A percentile compares a stretch with the other conserved stretches of the same genome.
Evolutionary conservation across 2,329 filamentous ascomycete genomes (phyloP).

Genomic region (Xylariales sp.): DNA sequence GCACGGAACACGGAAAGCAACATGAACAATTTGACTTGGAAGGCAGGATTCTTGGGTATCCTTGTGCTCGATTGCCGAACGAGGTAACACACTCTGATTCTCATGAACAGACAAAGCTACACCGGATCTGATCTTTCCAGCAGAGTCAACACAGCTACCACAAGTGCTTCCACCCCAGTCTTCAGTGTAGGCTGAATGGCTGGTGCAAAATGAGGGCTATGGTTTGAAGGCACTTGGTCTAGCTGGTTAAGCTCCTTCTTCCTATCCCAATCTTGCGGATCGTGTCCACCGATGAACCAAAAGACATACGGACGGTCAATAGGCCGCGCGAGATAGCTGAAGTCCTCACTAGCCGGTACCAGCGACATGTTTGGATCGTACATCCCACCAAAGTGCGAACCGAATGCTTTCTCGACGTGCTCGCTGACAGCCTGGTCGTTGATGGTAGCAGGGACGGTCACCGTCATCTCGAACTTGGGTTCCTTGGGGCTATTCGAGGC

Average conservation of each 20-base stretch:
- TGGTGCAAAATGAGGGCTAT: not conserved
- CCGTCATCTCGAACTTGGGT: conserved; percentile 37
- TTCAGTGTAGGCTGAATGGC: conserved; percentile 1
- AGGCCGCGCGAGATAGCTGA: conserved; percentile 26
- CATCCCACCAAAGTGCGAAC: conserved; percentile 36
- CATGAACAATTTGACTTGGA: too few species aligned
- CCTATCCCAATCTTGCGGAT: not conserved
- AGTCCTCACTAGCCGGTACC: conserved; percentile 51
- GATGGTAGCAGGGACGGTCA: conserved; percentile 42
- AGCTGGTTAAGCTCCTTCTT: not conserved
- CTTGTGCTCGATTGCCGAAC: too few species aligned
- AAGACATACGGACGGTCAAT: conserved; percentile 1
- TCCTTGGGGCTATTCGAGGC: conserved; percentile 39
- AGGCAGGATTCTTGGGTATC: too few species aligned
- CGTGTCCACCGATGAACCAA: not conserved
- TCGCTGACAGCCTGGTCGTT: conserved; percentile 44
- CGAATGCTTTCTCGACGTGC: conserved; percentile 38
- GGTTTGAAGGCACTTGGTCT: not conserved
- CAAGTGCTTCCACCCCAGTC: not conserved
- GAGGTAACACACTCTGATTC: too few species aligned
- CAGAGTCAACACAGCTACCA: not conserved
- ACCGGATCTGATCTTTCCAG: too few species aligned
- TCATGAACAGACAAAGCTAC: too few species aligned
- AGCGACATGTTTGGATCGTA: conserved; percentile 34
- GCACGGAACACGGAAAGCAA: too few species aligned